These are phyloP conservation scores for Mollisia scopiformis DNA, from an alignment of 2,329 filamentous ascomycete species.

Conservation along the genomic window DNA sequence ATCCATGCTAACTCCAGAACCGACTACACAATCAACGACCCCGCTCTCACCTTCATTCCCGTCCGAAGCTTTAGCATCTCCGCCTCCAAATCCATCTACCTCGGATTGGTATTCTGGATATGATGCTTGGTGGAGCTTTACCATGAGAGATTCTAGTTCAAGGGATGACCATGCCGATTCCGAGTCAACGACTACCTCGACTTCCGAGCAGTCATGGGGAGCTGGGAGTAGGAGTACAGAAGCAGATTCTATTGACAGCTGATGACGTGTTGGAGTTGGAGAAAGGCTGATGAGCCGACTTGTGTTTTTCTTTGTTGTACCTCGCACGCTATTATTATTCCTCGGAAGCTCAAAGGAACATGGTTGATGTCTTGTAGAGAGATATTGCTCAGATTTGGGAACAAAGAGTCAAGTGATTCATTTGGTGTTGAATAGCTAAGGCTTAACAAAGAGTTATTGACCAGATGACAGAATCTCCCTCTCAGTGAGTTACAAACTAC, in stretches of 20 bases:
- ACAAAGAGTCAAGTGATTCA: neutral
- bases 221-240: neutral
- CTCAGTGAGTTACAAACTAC: no score
- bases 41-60: neutral
- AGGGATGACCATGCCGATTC: neutral
- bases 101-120: neutral
- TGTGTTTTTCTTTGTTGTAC: neutral
- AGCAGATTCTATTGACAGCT: neutral
- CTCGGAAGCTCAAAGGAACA: neutral
- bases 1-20: neutral
- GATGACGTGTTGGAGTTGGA: neutral
- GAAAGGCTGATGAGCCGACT: neutral
- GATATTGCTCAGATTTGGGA: neutral
- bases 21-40: neutral
- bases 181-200: neutral
- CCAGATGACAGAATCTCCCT: no score
- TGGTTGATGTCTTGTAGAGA: neutral
- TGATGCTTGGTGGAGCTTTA: neutral
- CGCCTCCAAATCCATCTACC: neutral
- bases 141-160: neutral
- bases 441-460: neutral
- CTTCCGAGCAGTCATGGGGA: neutral
- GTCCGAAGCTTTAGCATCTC: neutral
- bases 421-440: neutral
- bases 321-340: no score